Base-by-base conservation (phyloP, 2,329 filamentous ascomycete species). In the Colletotrichum caudatum region DNA sequence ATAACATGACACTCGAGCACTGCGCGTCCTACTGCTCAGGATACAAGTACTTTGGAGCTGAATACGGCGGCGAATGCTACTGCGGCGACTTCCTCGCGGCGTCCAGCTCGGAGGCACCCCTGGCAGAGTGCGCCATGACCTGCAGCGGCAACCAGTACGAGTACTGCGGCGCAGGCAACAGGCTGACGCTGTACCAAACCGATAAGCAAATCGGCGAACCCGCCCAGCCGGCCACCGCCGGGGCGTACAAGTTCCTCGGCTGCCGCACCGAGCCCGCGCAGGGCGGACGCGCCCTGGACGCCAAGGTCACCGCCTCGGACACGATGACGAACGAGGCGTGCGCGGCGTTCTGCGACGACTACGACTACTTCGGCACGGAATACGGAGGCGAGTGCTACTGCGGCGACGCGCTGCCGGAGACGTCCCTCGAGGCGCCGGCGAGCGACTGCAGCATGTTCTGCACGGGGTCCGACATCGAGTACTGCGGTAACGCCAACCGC, bases 401-500 rank as follows among this genome's bases (percentile, higher is more conserved):
- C 68, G 80, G 80, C n/a, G 72, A 80, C 59, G 64, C 68, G 8
- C 72, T 83, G 29, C 76, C 69, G 5, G 57, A 69, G n/a, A 76
- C 73, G 6, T 80, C 80, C n/a, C 69, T 76, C 1, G 75, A 75
- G 63, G 80, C 77, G 5, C 70, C 78, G 2, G 74, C 67, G 33
- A 70, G 66, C 2, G 82, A 85, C 33, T 85, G 83, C 75, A 75
- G 68, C 6, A 84, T 85, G 81, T 73, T 78, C 23, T 86, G 84
- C 74, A 77, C 77, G 2, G 84, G 83, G 1, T 80, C 80, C 62
- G 74, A 67, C 16, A 57, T 64, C 1, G 77, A 84, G 76, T 81
- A 78, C 66, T 86, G 84, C 66, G 84, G 84, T 26, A 81, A 78
- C 8, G 77, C 79, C 2, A 80, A 80, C 69, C 76, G 83, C 69